These are phyloP conservation scores for Punica granatum DNA, from an alignment of 345 rosid species.

Conservation along the genomic window DNA sequence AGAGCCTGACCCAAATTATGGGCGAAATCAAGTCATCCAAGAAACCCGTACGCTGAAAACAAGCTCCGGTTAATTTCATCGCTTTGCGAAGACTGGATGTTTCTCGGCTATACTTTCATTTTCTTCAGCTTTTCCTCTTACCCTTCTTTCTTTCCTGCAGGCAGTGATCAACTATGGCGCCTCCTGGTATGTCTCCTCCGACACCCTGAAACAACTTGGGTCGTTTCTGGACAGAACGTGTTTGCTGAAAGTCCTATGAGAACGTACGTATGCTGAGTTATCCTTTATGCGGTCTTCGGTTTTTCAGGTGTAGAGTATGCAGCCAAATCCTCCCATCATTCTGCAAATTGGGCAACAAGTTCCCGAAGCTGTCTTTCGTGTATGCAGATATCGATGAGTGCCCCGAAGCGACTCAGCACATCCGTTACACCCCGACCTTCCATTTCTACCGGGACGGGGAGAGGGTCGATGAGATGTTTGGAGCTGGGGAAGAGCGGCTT, in stretches of 20 bases:
- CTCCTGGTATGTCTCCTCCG: constrained; percentile 34
- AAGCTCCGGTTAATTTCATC: background rate
- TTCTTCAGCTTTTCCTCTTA: background rate
- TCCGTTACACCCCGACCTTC: constrained; percentile 89
- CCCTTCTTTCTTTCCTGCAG: constrained; percentile 20
- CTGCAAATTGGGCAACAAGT: constrained; percentile 57
- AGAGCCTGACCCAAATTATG: constrained; percentile 33
- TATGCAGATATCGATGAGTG: constrained; percentile 95
- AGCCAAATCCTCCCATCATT: constrained; percentile 76
- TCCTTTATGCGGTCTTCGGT: background rate
- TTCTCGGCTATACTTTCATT: background rate
- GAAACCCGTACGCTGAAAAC: constrained; percentile 24
- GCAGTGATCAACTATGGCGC: constrained; percentile 61
- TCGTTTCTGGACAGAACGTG: constrained; percentile 17
- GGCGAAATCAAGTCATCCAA: constrained; percentile 39
- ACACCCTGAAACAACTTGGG: background rate
- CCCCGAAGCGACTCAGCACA: constrained; percentile 71
- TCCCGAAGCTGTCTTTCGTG: constrained; percentile 53
- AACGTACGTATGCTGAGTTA: background rate
- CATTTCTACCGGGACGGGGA: constrained; percentile 84
- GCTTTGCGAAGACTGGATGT: too few relatives aligned
- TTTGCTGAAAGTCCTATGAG: constrained; percentile 26
- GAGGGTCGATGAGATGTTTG: constrained; percentile 88
- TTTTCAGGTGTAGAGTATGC: constrained; percentile 78
- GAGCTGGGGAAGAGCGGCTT: constrained; percentile 82